Base-by-base conservation (phyloP, 2,329 filamentous ascomycete genomes). In the Polychaeton citri region DNA sequence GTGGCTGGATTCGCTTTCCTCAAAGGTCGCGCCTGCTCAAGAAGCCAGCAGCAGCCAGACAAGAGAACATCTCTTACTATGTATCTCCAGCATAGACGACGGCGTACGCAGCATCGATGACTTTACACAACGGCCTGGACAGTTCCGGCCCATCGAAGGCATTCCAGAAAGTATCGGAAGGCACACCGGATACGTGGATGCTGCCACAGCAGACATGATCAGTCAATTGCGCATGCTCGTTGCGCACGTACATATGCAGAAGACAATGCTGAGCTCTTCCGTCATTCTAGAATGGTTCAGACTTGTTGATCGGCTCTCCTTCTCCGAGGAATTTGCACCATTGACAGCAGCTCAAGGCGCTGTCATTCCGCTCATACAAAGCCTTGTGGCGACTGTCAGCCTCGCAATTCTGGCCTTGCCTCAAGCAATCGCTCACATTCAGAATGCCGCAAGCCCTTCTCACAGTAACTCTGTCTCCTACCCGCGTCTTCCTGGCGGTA, bases 231-330 rank as follows among this genome's bases (percentile, higher is more conserved):
- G 34, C 56, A 64, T 24, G 61, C 66, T 32, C 71, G 82, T 47
- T 65, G 75, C 9, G 64, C 74, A 12, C 66, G 72, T 13, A 8
- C 47, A 24, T 33, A 42, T 7, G 37, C 45, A 19, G 37, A 48
- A n/a, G 38, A 34, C 16, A 5, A 38, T 47, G 12, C 39, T 47
- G 2, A 37, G 41, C n/a, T 33, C 45, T 4, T 62, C 69, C 10
- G 57, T 76, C 5, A 66, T 86, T 13, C 62, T 73, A 26, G 66
- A 72, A 43, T 93, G 85, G 85, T 85, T 87, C 48, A 62, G 69
- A n/a, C 61, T 87, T 34, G 77, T 87, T 67, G 65, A 71, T 30
- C 65, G 72, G 10, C 77, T 74, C 49, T 63, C 61, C 34, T 94
- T 92, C 51, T 71, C 95, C 43, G 72, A 79, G 38, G 63, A 67